Evolutionary conservation across 2,329 filamentous ascomycete species (phyloP), one percentile per base, ranked within the genome.

Genomic region (Pestalotiopsis sp.): DNA sequence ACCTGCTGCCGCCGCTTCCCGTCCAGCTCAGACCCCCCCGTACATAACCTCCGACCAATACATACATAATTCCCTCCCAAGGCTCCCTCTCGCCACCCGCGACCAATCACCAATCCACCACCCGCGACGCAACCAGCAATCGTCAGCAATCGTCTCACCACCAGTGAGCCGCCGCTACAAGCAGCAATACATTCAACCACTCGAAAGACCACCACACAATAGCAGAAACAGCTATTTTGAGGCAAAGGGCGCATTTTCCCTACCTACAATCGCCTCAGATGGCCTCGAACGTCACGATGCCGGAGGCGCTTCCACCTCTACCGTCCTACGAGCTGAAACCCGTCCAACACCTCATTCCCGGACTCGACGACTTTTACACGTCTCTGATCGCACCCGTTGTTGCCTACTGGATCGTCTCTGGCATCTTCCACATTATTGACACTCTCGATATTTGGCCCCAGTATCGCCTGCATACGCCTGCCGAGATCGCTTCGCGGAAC

Each of bases 381-480:
- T 89, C 92, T 61, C 85, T 97, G 69, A 80, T 95, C 61, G 84
- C 92, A 14, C 95, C 95, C 38, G 87, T 98, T 70, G 79, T 94
- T 75, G 92, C 92, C 69, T 99, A 99, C 86, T 99, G 96, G 96
- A 82, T 84, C 25, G 83, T 97, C 39, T 98, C 95, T 23, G 82
- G 93, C 79, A 83, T 95, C 78, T 99, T 97, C 84, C 95, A 98
- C 84, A 78, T 91, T 74, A 90, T 98, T 76, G 96, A 99, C 82
- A 85, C 90, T 69, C 91, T 91, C 82, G 94, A 98, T 80, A 84
- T 95, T 49, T 97, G 95, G 79, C 91, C 95, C 20, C 90, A 97
- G 76, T 98, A 98, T 82, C 92, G 96, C 71, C 86, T 99, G 57
- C 96, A 99, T 82, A 98, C 96, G 0, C 96, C 96, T 14, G 94